Evolutionary conservation across 2,329 filamentous ascomycete species (phyloP), one percentile per base, ranked within the genome.

Genomic region (Septoria petroselini): DNA sequence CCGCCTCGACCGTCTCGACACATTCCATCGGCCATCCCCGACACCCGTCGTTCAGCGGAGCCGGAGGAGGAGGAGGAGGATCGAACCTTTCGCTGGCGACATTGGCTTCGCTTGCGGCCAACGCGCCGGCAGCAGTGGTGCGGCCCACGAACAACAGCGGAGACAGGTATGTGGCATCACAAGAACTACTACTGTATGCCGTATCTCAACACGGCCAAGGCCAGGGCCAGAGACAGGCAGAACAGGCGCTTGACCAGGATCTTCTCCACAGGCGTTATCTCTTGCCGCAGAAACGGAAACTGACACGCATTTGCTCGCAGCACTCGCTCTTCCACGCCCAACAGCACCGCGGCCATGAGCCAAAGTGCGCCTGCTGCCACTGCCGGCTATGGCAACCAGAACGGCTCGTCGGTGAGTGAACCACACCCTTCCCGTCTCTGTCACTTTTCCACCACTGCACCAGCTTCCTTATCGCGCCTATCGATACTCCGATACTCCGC

Each of bases 341-440:
- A 31, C 55, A 61, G 46, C 51, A 47, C 23, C 69, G 78, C 70
- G 31, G 45, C 47, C 41, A 54, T 52, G 45, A 58, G 79, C 61
- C 83, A 80, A 57, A 80, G 81, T 58, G 83, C 82, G 38, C 81
- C 82, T 40, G 81, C 82, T 53, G 80, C 80, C 33, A 84, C 82
- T 33, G 79, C 81, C 54, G 82, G 80, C 58, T 82, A 82, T 45
- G 55, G 52, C 33, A 52, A 35, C 19, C 80, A 82, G 65, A 79
- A 78, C 56, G 77, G 75, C 61, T 76, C 75, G 58, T 78, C 78
- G 66, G 77, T 82, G 75, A 73, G 77, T 75, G 58, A 30, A 34
- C 41, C 17, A 21, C 44, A 46, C 55, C 57, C 57, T 27, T 27
- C 23, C 23, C 23, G 23, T 27, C 23, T 5, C 23, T 27, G 23